Base-by-base conservation (phyloP, 2,329 filamentous ascomycete genomes). In the Fusarium sp. region DNA sequence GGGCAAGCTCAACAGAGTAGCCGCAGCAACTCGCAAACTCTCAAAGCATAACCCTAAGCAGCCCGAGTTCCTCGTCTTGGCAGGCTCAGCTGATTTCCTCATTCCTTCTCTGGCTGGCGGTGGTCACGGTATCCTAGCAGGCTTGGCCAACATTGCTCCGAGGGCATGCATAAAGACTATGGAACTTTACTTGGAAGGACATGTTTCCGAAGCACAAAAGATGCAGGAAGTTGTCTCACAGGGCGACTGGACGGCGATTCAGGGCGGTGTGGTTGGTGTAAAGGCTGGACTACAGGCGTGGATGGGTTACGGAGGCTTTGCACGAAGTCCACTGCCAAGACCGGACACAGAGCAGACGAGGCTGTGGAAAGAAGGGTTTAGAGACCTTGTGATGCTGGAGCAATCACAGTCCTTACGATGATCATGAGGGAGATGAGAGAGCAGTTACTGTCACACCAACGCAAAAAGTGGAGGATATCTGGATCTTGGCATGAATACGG, bases 201-300 rank as follows among this genome's bases (percentile, higher is more conserved):
- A 87, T 65, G 75, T 87, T 40, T 79, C 83, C 29, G 89, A 91
- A 75, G 91, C 91, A 3, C 85, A 87, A 73, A 85, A 84, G 70
- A 79, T 91, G 66, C 91, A 93, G 79, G 89, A 88, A 47, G 80
- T 89, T 24, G 83, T 94, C 45, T 89, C 90, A 46, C 83, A 86
- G 52, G 92, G 89, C 47, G 91, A 94, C 81, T 93, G 91, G 91
- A 88, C 86, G 6, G 89, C 90, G 30, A 93, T 92, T 65, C 87
- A 91, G 74, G 88, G 89, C 59, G 91, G 91, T 49, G 89, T 94
- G 59, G 87, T 92, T 29, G 90, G 90, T 47, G 90, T 91, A 73
- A 94, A 93, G 83, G 87, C 88, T 58, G 90, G 87, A 8, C 79
- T 94, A 71, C 83, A 90, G 77, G 81, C 85, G n/a, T 90, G 88